Base-by-base conservation (phyloP, 2,329 filamentous ascomycete genomes). In the Aspergillus intermedius region DNA sequence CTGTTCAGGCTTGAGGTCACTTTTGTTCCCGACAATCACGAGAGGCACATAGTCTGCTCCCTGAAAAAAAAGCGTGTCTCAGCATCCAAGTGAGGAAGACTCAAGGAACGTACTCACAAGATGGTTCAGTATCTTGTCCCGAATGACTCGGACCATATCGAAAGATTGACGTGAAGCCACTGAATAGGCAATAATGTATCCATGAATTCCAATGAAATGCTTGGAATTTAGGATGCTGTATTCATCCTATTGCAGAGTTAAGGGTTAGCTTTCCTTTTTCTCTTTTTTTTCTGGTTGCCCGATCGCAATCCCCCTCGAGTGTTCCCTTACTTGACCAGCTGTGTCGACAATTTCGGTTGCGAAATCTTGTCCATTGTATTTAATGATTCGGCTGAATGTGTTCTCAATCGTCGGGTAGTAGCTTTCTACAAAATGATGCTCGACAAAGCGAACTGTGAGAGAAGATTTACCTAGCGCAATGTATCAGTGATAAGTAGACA, bases 351-450 rank as follows among this genome's bases (percentile, higher is more conserved):
- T 97, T 74, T 98, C 93, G 10, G 91, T 95, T 45, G 88, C 84
- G 71, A 84, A 98, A 57, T 97, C 93, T 70, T 96, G 89, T 45
- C 87, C 86, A 72, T 93, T 95, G 71, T 87, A 86, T 61, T 88
- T 87, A 69, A 98, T 95, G 59, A 90, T 85, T 70, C 95, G 95
- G 77, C 87, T 94, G 69, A 98, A 98, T 2, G 91, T 97, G 71
- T 97, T 98, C 72, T 98, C 93, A 64, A 98, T 97, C 37, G 93
- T 98, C 32, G 93, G 93, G 70, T 98, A 98, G 74, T 98, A 98
- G 71, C 88, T 94, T 71, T 98, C 93, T 65, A 98, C 91, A 67
- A 98, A 98, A 74, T 95, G 91, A 54, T 90, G 90, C 68, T 98
- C 93, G 65, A 96, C 91, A 66, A 93, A 97, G 67, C 91, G 91